phyloP scores from a whole-genome alignment of 2,329 filamentous ascomycete genomes.

The Arthrobotrys iridis region DNA sequence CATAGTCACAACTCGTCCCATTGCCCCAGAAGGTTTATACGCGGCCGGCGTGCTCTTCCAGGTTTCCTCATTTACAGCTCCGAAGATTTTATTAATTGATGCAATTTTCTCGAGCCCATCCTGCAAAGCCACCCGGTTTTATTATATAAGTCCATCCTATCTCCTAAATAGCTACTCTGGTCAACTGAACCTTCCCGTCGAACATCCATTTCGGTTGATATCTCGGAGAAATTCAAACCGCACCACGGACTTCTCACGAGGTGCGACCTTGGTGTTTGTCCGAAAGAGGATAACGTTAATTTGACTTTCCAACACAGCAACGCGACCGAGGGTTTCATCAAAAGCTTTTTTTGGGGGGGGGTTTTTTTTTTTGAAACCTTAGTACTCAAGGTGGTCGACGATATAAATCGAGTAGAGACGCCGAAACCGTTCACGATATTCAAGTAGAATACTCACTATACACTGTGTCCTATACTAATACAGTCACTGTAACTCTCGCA shows the following conservation, averaged over 20 bases:
- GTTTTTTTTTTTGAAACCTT: not conserved
- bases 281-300: slow-evolving; percentile 30
- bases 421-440: not conserved
- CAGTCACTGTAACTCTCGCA: not conserved
- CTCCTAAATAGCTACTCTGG: not conserved
- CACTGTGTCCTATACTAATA: not conserved
- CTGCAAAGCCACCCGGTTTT: not conserved
- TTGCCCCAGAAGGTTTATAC: not conserved
- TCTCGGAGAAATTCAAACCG: slow-evolving; percentile 34
- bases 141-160: slow-evolving; percentile 25
- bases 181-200: not conserved
- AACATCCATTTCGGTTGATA: slow-evolving; percentile 44
- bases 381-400: not conserved
- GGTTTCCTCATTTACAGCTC: not conserved
- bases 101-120: not conserved
- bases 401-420: slow-evolving; percentile 1
- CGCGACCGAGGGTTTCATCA: not conserved
- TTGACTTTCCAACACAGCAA: slow-evolving; percentile 26
- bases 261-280: slow-evolving; percentile 31
- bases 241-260: slow-evolving; percentile 18
- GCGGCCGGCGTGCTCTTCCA: slow-evolving; percentile 12
- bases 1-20: not conserved
- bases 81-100: not conserved
- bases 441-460: not conserved
- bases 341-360: no score